Conservation (phyloP, 495 filamentous ascomycete species). For the Choiromyces venosus region DNA sequence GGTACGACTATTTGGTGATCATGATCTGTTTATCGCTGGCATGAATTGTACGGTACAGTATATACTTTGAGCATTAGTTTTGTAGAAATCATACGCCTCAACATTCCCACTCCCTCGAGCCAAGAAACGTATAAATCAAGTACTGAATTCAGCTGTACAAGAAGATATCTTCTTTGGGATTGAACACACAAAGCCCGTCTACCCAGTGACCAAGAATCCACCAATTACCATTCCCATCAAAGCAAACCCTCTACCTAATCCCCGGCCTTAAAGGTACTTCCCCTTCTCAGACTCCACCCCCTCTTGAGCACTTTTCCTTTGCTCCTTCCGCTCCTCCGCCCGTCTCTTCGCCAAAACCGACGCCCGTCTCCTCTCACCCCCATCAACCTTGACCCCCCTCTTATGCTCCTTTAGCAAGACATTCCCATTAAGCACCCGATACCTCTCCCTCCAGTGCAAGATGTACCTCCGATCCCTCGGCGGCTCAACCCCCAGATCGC, state of each 20-base stretch:
- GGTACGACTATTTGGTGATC: background rate
- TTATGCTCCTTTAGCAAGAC: slow-evolving; percentile 41
- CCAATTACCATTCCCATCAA: too few species aligned
- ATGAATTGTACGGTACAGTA: too few species aligned
- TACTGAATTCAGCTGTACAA: background rate
- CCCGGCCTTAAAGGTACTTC: slow-evolving; percentile 7
- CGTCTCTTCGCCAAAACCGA: slow-evolving; percentile 69
- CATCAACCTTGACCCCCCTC: slow-evolving; percentile 86
- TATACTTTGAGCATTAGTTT: background rate
- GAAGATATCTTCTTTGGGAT: background rate
- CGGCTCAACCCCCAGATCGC: slow-evolving; percentile 78
- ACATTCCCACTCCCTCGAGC: background rate
- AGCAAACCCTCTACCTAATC: too few species aligned
- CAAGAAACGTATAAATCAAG: background rate
- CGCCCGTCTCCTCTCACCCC: slow-evolving; percentile 82
- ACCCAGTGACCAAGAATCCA: background rate
- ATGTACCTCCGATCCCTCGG: slow-evolving; percentile 76
- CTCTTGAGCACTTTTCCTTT: slow-evolving; percentile 24
- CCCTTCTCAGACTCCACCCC: slow-evolving; percentile 24
- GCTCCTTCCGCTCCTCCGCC: slow-evolving; percentile 32
- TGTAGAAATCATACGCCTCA: too few species aligned
- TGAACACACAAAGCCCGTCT: background rate
- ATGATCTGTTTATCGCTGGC: background rate
- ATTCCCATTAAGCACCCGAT: slow-evolving; percentile 46
- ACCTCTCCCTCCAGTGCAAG: slow-evolving; percentile 76